Base-by-base conservation (phyloP, 495 filamentous ascomycete species). In the Penicillium tannophilum region DNA sequence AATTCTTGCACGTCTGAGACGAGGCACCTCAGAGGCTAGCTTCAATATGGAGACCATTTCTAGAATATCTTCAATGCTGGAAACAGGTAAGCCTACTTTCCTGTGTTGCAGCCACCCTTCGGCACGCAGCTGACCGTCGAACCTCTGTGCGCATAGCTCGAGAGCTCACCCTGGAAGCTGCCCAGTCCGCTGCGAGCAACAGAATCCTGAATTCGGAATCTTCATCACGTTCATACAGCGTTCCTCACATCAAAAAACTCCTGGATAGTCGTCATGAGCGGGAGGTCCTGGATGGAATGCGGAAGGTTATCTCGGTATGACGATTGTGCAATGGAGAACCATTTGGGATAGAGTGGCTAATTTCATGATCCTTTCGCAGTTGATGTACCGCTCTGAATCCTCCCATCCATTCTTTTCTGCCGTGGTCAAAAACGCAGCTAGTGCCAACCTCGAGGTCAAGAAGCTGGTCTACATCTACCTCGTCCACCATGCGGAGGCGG, bases 391-490 rank as follows among this genome's bases (percentile, higher is more conserved):
- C 52, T 83, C 87, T 60, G 87, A 91, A 63, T 87, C 89, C 45
- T 91, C 90, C 61, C 83, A 94, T 11, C 83, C 88, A 16, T 93
- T 91, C 78, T 98, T 98, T 73, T 93, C 94, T 11, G 88, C 91
- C 23, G 89, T 98, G 54, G 91, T 98, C 67, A 98, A 98, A 77
- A 97, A 97, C 64, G 90, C 96, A 24, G 92, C 93, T 24, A 95
- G 88, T 35, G 86, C 93, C 28, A 93, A 88, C 63, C 80, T 97
- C 67, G 92, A 96, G 70, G 90, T 97, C 65, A 95, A 96, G 75
- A 98, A 97, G 69, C 84, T 98, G 47, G 94, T 98, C 56, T 97
- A 98, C 79, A 96, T 97, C 69, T 97, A 96, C 72, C 86, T 98
- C 57, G 87, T 97, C 59, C 89, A 92, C 68, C 91, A 98, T 84